Evolutionary conservation across 768 basidiomycete genomes (phyloP), one percentile per base, ranked within the genome.

Genomic region (Mycena metata): DNA sequence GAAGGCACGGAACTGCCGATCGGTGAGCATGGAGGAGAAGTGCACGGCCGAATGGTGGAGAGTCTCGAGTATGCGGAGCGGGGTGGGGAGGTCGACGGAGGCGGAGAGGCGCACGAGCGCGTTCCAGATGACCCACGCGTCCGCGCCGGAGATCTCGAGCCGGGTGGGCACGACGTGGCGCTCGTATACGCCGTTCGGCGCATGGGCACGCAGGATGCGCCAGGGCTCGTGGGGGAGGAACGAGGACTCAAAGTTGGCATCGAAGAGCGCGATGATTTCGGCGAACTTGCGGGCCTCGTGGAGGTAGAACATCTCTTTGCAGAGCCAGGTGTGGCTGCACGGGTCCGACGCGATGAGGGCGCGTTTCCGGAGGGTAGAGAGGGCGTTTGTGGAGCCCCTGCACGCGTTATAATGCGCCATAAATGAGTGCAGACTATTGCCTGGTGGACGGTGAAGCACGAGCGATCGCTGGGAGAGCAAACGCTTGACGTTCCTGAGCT

Each of bases 61-160:
- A 1, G 47, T 11, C 19, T 42, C 35, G 3, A 71, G 63, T 1
- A 61, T 19, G 54, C 42, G 50, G 43, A 66, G 60, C 23, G 65
- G 42, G 5, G 3, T 30, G 19, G 66, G 57, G 26, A 58, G 12
- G 11, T n/a, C 47, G 19, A 58, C 21, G 3, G 16, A n/a, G 39
- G 55, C 41, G 23, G 60, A 30, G 49, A 72, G 63, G 46, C 64
- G 70, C n/a, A 72, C 55, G 17, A 72, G 63, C 6, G 70, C 66
- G 51, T 72, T 63, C 70, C 70, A 72, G 6, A 69, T 35, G n/a
- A 72, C 13, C 70, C 70, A 72, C 9, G 70, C 60, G 16, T 72
- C 67, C 1, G 67, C 60, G 2, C 15, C 19, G 8, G 50, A 45
- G 24, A 72, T 72, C 5, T 30, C 3, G 35, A 72, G 33, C n/a